Evolutionary conservation across 768 basidiomycete species (phyloP).

Genomic region (Suillus plorans): DNA sequence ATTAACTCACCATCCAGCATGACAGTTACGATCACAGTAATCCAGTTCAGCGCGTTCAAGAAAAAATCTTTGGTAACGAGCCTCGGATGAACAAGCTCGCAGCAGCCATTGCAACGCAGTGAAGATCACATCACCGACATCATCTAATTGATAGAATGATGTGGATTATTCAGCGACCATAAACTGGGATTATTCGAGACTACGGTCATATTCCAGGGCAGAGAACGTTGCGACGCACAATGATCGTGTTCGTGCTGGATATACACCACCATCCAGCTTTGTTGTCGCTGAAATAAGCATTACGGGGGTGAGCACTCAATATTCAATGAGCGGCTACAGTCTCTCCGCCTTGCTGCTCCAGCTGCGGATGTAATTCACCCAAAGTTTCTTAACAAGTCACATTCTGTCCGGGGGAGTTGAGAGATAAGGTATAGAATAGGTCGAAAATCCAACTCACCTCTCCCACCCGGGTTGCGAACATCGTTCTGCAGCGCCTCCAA

Average conservation of each 20-base stretch:
- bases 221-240: background rate
- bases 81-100: background rate
- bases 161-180: background rate
- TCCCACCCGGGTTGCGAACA: background rate
- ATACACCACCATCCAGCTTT: background rate
- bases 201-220: background rate
- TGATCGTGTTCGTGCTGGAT: background rate
- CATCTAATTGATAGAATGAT: background rate
- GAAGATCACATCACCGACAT: background rate
- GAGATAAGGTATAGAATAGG: background rate
- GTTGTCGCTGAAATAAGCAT: background rate
- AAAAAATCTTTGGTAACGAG: background rate
- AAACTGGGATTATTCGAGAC: background rate
- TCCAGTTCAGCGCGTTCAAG: background rate
- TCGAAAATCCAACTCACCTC: background rate
- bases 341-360: background rate
- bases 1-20: background rate
- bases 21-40: background rate
- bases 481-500: background rate
- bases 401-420: background rate
- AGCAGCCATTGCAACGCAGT: background rate
- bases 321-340: background rate
- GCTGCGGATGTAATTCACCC: background rate
- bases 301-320: background rate
- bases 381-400: background rate